Percentiles rank a stretch among this genome's conserved stretches.
Evolutionary conservation across 2,329 filamentous ascomycete species (phyloP).

Genomic region (Aspergillus udagawae): DNA sequence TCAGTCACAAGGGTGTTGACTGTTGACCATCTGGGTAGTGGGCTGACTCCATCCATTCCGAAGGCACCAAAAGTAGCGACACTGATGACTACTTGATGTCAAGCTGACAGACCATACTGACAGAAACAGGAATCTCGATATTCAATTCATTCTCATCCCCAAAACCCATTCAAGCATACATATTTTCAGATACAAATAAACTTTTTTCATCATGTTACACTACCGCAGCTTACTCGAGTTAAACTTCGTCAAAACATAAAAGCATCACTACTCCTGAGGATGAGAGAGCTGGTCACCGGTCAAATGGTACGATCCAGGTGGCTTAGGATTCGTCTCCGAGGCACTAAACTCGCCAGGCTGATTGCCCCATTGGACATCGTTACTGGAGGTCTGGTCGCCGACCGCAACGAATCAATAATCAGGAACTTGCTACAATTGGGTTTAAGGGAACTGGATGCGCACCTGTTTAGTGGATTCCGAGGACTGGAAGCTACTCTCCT

Average conservation of each 20-base stretch:
- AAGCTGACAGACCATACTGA: neutral
- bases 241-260: neutral
- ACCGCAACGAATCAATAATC: neutral
- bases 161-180: neutral
- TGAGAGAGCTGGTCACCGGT: slow-evolving; percentile 4
- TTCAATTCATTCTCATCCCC: neutral
- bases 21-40: too few relatives aligned
- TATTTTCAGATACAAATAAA: neutral
- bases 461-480: neutral
- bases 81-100: neutral
- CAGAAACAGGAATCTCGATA: neutral
- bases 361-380: neutral
- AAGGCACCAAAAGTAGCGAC: neutral
- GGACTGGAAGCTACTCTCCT: neutral
- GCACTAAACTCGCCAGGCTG: neutral
- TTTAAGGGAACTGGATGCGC: too few relatives aligned
- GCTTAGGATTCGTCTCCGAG: neutral
- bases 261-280: slow-evolving; percentile 2
- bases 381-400: neutral
- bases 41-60: neutral
- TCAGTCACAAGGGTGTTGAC: too few relatives aligned
- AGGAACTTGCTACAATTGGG: neutral
- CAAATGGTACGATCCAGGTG: neutral
- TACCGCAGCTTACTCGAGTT: neutral
- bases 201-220: neutral